A percentile compares a stretch with the other conserved stretches of the same genome.
phyloP scores from a whole-genome alignment of 2,329 filamentous ascomycete genomes.

The Delphinella strobiligena region DNA sequence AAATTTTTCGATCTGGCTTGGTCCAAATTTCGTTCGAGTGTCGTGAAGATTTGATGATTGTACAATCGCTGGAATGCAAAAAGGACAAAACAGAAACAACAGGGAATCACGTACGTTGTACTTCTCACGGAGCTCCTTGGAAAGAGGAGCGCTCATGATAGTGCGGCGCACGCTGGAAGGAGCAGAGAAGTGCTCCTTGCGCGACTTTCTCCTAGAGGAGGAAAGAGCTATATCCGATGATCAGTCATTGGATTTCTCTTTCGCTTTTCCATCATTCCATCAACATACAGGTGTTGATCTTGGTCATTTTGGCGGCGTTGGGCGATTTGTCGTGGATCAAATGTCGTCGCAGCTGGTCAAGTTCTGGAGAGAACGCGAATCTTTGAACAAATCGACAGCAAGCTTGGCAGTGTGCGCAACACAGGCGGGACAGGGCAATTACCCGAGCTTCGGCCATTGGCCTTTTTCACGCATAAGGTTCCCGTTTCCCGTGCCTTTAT shows the following conservation, averaged over 20 bases:
- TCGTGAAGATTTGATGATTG: constrained; percentile 7
- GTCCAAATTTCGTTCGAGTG: too few species aligned
- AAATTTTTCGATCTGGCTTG: too few species aligned
- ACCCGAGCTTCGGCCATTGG: too few species aligned
- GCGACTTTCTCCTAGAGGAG: constrained; percentile 94
- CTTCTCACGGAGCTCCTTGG: constrained; percentile 97
- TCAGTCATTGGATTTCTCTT: constrained; percentile 4
- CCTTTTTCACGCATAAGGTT: background rate
- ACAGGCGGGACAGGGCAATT: too few species aligned
- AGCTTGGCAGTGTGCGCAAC: too few species aligned
- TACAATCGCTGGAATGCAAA: background rate
- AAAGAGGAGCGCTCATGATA: constrained; percentile 93
- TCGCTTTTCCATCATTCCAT: background rate
- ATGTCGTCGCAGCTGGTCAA: constrained; percentile 8
- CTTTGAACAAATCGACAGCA: constrained; percentile 2
- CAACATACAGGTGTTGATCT: constrained; percentile 50
- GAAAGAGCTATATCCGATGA: constrained; percentile 40
- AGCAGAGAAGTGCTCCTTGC: constrained; percentile 95
- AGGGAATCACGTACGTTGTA: constrained; percentile 64
- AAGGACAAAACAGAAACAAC: too few species aligned
- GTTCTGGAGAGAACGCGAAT: constrained; percentile 1
- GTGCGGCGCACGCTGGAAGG: constrained; percentile 87
- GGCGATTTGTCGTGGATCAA: constrained; percentile 7
- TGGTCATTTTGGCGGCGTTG: constrained; percentile 50
- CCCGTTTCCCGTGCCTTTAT: constrained; percentile 6